These are phyloP conservation scores for Exophiala lecanii-corni DNA, from an alignment of 2,329 filamentous ascomycete genomes.

Conservation along the genomic window DNA sequence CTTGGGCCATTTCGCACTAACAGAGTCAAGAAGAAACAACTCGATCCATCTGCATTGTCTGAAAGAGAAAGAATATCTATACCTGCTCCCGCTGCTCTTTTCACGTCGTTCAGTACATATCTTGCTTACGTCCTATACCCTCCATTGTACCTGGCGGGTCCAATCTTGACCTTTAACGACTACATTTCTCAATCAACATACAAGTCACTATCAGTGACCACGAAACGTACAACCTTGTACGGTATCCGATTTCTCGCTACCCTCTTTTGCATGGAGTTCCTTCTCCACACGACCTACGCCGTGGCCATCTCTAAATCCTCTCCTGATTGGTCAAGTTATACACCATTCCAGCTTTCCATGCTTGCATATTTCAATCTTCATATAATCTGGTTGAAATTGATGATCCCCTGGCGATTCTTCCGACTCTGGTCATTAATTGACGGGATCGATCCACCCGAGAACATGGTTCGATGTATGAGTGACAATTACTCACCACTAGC, in stretches of 20 bases:
- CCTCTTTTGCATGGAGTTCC: conserved; percentile 82
- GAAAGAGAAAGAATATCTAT: conserved; percentile 80
- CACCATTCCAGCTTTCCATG: conserved; percentile 80
- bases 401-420: conserved; percentile 97
- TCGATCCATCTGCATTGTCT: conserved; percentile 79
- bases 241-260: conserved; percentile 74
- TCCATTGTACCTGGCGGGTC: conserved; percentile 85
- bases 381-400: conserved; percentile 94
- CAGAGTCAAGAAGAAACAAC: conserved; percentile 88
- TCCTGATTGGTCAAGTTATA: conserved; percentile 78
- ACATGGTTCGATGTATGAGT: conserved; percentile 95
- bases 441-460: conserved; percentile 90
- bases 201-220: conserved; percentile 65
- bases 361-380: conserved; percentile 94
- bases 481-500: conserved; percentile 87
- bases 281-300: conserved; percentile 89
- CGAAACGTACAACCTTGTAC: conserved; percentile 70
- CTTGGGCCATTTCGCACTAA: conserved; percentile 47
- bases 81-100: conserved; percentile 67
- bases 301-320: conserved; percentile 81
- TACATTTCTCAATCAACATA: conserved; percentile 84
- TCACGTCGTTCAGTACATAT: conserved; percentile 73
- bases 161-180: conserved; percentile 96
- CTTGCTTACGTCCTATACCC: conserved; percentile 86
- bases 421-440: conserved; percentile 91